phyloP scores from a whole-genome alignment of 345 rosid genomes.

The Euphorbia tirucalli region DNA sequence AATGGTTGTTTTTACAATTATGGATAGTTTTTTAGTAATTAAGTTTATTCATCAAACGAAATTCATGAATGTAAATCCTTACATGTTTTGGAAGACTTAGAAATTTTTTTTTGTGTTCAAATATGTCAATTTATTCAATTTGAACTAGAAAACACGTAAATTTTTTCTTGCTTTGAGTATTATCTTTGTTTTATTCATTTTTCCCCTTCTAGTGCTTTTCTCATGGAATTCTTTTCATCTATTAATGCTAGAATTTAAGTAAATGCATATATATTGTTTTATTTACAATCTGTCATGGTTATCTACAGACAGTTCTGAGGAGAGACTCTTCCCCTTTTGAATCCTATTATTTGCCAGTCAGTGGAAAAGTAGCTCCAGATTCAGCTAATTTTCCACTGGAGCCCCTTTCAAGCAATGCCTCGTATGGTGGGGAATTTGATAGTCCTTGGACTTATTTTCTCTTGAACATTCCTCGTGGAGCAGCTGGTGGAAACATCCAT shows the following conservation, averaged over 20 bases:
- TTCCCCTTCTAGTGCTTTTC: neutral
- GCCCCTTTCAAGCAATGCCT: conserved; percentile 67
- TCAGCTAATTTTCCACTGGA: conserved; percentile 61
- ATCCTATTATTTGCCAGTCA: conserved; percentile 72
- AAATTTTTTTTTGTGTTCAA: neutral
- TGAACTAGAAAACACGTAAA: conserved; percentile 1
- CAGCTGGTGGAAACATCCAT: conserved; percentile 91
- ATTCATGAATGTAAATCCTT: neutral
- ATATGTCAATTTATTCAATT: neutral
- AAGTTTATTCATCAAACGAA: neutral
- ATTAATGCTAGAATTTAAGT: conserved; percentile 24
- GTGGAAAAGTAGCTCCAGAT: conserved; percentile 47
- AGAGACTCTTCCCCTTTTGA: conserved; percentile 63
- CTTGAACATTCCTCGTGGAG: conserved; percentile 73
- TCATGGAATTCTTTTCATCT: conserved; percentile 9
- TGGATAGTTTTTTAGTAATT: neutral
- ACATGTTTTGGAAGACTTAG: neutral
- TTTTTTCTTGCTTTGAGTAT: conserved; percentile 8
- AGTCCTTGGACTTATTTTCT: conserved; percentile 77
- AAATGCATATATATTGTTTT: conserved; percentile 14
- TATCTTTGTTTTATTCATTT: neutral
- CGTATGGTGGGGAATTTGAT: conserved; percentile 41
- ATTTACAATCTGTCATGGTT: conserved; percentile 35
- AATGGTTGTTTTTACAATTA: neutral
- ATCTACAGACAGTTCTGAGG: conserved; percentile 77